Evolutionary conservation across 169 alveolate genomes (phyloP), one percentile per base, ranked within the genome.

Genomic region (Plasmodium ovale): DNA sequence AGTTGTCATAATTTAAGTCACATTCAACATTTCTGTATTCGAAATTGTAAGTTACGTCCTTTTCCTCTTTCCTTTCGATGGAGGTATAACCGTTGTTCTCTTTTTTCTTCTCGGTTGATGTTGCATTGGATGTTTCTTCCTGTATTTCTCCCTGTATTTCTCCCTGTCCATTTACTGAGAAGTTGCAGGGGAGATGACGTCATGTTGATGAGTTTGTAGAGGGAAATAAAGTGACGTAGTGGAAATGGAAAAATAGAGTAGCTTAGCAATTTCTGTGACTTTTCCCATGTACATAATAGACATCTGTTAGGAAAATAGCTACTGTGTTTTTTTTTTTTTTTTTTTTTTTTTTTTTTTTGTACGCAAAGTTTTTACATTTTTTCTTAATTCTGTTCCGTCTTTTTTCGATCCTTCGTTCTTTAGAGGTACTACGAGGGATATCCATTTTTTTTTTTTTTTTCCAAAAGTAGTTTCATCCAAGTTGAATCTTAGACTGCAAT

Each of bases 341-440:
- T n/a, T n/a, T n/a, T n/a, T n/a, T n/a, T n/a, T n/a, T n/a, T n/a
- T n/a, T n/a, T n/a, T n/a, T n/a, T 68, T 68, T 67, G 27, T 68
- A 16, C 42, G 3, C 27, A 68, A 7, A 4, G 23, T 67, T 37
- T 44, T 62, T 74, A 74, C 88, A 31, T 60, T 74, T 74, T 19
- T 60, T 60, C 29, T 44, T 37, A 74, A 74, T 74, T 31, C 73
- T 58, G 35, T 74, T 74, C 60, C 88, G 31, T 27, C 88, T 59
- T 47, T 59, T 74, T 74, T 74, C 88, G 58, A 74, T 74, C 44
- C 88, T 74, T 29, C 74, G 35, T 42, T 74, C 88, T 74, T 74
- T 74, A 29, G 88, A 74, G 4, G 64, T 74, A 12, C 51, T 39
- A 7, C 35, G 62, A 5, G 60, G 16, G 6, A 25, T 67, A 35